These are phyloP conservation scores for Santalum album DNA, from an alignment of 164 flowering plant species.

Conservation along the genomic window DNA sequence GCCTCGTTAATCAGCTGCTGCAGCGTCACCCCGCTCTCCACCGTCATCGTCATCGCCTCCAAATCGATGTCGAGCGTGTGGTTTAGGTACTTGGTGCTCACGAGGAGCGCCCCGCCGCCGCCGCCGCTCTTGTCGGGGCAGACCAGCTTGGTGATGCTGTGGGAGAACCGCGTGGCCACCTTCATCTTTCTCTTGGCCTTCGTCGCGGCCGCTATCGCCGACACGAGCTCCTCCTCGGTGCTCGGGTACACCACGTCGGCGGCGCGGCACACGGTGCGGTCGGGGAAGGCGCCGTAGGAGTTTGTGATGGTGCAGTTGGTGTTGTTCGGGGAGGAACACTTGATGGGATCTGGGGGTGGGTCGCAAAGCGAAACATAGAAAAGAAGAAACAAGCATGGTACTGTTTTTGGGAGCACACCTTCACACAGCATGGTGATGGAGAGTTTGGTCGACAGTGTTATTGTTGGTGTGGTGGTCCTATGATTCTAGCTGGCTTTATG, in stretches of 20 bases:
- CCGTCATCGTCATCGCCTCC: background rate
- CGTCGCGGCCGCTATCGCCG: background rate
- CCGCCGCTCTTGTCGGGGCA: background rate
- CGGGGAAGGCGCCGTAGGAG: background rate
- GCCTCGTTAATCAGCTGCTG: background rate
- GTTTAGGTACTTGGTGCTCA: background rate
- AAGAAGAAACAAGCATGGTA: too few relatives aligned
- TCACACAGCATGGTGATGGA: too few relatives aligned
- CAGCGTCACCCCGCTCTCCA: background rate
- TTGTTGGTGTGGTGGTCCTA: too few relatives aligned
- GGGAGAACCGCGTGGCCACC: background rate
- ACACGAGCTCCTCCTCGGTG: background rate
- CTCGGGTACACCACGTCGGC: background rate
- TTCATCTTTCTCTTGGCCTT: background rate
- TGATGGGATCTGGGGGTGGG: background rate
- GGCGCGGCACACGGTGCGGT: background rate
- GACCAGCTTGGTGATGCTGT: background rate
- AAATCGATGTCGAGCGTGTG: background rate
- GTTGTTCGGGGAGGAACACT: background rate
- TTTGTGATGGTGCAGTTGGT: background rate
- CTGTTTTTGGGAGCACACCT: too few relatives aligned
- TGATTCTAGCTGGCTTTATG: too few relatives aligned
- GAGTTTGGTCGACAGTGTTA: too few relatives aligned
- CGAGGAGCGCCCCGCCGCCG: background rate
- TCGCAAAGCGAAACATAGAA: too few relatives aligned